phyloP scores from a whole-genome alignment of 2,329 filamentous ascomycete genomes.

The Aspergillus brunneoviolaceus region DNA sequence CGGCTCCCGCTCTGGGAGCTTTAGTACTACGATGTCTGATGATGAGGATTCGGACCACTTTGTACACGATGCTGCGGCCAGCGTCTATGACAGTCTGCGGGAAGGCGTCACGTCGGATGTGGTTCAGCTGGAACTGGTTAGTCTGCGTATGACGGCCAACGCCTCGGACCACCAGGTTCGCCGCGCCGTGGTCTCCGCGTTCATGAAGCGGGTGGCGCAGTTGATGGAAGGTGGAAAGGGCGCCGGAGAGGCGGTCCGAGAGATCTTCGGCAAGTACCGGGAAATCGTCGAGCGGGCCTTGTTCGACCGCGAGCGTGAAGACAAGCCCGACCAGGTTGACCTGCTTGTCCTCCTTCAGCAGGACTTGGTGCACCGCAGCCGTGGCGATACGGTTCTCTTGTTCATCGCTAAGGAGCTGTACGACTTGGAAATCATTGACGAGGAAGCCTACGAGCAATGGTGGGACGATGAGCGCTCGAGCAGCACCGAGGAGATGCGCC shows the following conservation, averaged over 20 bases:
- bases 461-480: slow-evolving; percentile 74
- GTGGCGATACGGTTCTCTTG: slow-evolving; percentile 68
- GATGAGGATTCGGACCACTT: slow-evolving; percentile 64
- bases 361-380: slow-evolving; percentile 67
- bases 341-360: slow-evolving; percentile 79
- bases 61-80: slow-evolving; percentile 81
- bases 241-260: slow-evolving; percentile 63
- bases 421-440: slow-evolving; percentile 78
- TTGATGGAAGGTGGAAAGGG: slow-evolving; percentile 61
- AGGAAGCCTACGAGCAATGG: slow-evolving; percentile 86
- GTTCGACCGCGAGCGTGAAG: slow-evolving; percentile 54
- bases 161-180: slow-evolving; percentile 88
- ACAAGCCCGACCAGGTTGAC: slow-evolving; percentile 73
- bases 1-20: slow-evolving; percentile 66
- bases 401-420: slow-evolving; percentile 83
- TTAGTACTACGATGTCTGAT: slow-evolving; percentile 70
- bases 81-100: slow-evolving; percentile 81
- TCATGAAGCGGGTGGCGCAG: slow-evolving; percentile 77
- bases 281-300: slow-evolving; percentile 60
- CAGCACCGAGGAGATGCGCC: slow-evolving; percentile 66
- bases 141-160: slow-evolving; percentile 85
- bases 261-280: slow-evolving; percentile 64
- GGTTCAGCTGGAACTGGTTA: slow-evolving; percentile 90
- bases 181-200: slow-evolving; percentile 78
- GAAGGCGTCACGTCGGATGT: slow-evolving; percentile 72